Evolutionary conservation across 371 early-diverging fungal species (phyloP).

Genomic region (Mortierella sp.): DNA sequence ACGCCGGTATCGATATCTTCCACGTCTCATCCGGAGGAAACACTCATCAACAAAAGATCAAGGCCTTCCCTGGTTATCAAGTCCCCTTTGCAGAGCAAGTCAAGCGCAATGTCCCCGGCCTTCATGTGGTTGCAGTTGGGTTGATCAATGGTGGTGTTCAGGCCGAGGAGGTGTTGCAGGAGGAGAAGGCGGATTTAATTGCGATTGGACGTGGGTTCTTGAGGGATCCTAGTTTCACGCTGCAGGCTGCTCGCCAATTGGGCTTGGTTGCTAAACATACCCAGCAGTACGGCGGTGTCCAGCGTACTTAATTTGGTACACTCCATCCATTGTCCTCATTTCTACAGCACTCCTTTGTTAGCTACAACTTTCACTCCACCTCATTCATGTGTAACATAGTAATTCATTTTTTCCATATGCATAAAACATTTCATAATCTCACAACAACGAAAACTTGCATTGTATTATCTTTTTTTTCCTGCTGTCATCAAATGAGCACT

Average conservation of each 20-base stretch:
- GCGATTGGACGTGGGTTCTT: conserved; percentile 83
- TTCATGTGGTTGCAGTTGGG: conserved; percentile 85
- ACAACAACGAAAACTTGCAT: neutral
- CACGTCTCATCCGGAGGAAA: conserved; percentile 83
- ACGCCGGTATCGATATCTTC: conserved; percentile 80
- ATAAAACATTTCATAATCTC: neutral
- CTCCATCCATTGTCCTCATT: neutral
- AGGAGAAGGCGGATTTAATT: conserved; percentile 78
- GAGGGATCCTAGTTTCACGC: conserved; percentile 70
- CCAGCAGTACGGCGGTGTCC: conserved; percentile 66
- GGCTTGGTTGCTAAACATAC: conserved; percentile 74
- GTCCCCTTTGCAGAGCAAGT: conserved; percentile 76
- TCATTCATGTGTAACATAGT: neutral
- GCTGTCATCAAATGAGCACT: neutral
- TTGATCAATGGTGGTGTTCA: conserved; percentile 74
- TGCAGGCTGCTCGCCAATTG: conserved; percentile 68
- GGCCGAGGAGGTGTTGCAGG: conserved; percentile 76
- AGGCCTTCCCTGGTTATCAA: conserved; percentile 74
- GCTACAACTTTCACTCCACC: neutral
- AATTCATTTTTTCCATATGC: neutral
- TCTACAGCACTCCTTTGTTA: too few species aligned
- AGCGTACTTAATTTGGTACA: neutral
- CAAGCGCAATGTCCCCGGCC: conserved; percentile 64
- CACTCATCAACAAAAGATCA: conserved; percentile 63
- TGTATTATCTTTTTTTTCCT: neutral